Conservation (phyloP, 257 asterid species). For the Solanum arcanum region DNA sequence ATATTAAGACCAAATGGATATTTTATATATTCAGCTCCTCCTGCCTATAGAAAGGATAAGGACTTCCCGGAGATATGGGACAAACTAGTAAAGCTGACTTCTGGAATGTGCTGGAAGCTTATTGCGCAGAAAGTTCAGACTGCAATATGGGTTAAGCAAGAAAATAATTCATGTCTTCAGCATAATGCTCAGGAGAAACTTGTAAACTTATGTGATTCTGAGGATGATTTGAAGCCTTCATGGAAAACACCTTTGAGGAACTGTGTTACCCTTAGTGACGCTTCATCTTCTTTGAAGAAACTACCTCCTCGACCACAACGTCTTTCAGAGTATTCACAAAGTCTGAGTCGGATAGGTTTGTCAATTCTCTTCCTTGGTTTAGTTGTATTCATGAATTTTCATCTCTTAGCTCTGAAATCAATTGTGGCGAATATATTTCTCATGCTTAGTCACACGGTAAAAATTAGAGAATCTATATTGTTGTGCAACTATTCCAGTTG, state of each 20-base stretch:
- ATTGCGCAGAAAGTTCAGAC: slow-evolving; percentile 87
- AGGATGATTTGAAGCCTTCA: slow-evolving; percentile 38
- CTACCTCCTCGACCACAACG: slow-evolving; percentile 85
- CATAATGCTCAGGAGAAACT: slow-evolving; percentile 41
- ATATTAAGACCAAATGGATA: slow-evolving; percentile 67
- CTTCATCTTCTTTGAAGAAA: slow-evolving; percentile 17
- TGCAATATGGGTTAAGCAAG: slow-evolving; percentile 78
- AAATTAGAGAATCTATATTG: background rate
- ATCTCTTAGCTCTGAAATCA: background rate
- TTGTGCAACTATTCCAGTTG: background rate
- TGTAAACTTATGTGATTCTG: slow-evolving; percentile 51
- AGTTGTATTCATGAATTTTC: background rate
- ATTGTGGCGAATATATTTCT: background rate
- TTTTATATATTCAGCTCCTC: slow-evolving; percentile 97
- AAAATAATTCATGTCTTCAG: slow-evolving; percentile 53
- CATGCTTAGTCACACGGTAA: background rate
- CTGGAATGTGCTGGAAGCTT: slow-evolving; percentile 98
- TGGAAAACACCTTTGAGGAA: slow-evolving; percentile 54
- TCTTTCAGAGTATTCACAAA: slow-evolving; percentile 64
- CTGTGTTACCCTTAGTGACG: slow-evolving; percentile 26
- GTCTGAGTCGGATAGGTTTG: slow-evolving; percentile 57
- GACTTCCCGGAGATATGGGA: slow-evolving; percentile 83
- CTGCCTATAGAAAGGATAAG: slow-evolving; percentile 88
- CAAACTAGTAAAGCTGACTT: slow-evolving; percentile 53
- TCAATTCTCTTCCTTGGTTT: background rate